Evolutionary conservation across 2,329 filamentous ascomycete species (phyloP), one percentile per base, ranked within the genome.

Genomic region (Daldinia sp.): DNA sequence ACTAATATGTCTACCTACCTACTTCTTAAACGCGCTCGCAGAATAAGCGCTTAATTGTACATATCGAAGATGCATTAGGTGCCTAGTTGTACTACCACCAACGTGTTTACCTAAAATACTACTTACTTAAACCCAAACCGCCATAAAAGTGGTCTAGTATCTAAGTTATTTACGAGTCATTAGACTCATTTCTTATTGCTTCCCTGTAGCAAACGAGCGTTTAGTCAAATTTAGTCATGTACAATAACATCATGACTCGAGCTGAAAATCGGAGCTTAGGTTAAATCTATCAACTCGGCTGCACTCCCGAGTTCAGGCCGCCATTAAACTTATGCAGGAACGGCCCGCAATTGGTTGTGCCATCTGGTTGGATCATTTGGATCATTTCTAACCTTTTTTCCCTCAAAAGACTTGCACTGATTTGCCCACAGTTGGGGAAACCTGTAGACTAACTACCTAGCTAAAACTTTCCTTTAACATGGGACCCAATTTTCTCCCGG

Each of bases 261-360:
- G 29, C 29, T 58, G 49, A 51, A 58, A 63, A 63, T 63, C 60
- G 60, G 54, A 55, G 50, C 49, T 61, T 45, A 10, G 11, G 51
- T 41, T 53, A 21, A 55, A 59, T 60, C 55, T 60, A 19, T 60
- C 61, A 51, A 59, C 64, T 67, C 64, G 64, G 64, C 52, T 64
- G 35, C 37, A 32, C 6, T 62, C 50, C 64, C 61, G 64, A 66
- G 27, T 11, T 19, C 37, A 47, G 53, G 25, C 50, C 47, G 9
- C 25, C 34, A 34, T 47, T 49, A 51, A 52, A 62, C 64, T 67
- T 64, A 64, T 64, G 64, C 61, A 67, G 64, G 64, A 64, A 62
- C 64, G 64, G 64, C 58, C 64, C 64, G 64, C 64, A 64, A 59
- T 64, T 67, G 51, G 61, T 53, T 30, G 57, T 53, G 64, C 61